Percentiles rank a stretch among this genome's conserved stretches.
Conservation (phyloP, 2,329 filamentous ascomycete genomes). For the Neopestalotiopsis rosae region DNA sequence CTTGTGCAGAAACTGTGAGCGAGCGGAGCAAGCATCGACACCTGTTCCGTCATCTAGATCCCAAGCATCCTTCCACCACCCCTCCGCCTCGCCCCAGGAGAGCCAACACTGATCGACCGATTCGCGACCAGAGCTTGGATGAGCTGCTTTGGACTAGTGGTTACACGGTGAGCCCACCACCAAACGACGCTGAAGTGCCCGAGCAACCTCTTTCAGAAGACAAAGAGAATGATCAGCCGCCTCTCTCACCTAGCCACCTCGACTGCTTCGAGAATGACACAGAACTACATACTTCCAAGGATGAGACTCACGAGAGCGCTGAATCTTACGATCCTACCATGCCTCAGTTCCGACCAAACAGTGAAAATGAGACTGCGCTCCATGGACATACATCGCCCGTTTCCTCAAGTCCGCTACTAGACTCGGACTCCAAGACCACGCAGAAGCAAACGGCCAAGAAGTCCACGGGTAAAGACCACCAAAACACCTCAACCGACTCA, state of each 20-base stretch:
- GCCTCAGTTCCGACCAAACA: conserved; percentile 72
- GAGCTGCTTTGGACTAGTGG: conserved; percentile 51
- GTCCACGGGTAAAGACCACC: neutral
- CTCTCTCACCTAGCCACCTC: conserved; percentile 19
- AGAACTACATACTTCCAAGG: neutral
- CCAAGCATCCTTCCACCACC: conserved; percentile 28
- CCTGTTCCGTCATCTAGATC: conserved; percentile 50
- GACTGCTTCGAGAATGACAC: neutral
- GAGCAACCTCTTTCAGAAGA: conserved; percentile 19
- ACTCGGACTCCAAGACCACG: neutral
- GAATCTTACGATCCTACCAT: conserved; percentile 64
- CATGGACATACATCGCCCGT: neutral
- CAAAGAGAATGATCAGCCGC: conserved; percentile 15
- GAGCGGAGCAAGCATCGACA: conserved; percentile 63
- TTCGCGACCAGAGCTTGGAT: conserved; percentile 38
- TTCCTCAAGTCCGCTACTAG: neutral
- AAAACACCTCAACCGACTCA: conserved; percentile 19
- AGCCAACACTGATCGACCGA: conserved; percentile 28
- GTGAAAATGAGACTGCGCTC: conserved; percentile 20
- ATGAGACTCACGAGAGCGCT: neutral
- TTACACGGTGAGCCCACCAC: conserved; percentile 44
- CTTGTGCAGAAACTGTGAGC: conserved; percentile 66
- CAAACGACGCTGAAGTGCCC: conserved; percentile 22
- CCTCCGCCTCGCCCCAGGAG: conserved; percentile 19
- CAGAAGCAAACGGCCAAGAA: neutral